Evolutionary conservation across 805 yeast genomes (phyloP).

Genomic region (Brettanomyces bruxellensis): DNA sequence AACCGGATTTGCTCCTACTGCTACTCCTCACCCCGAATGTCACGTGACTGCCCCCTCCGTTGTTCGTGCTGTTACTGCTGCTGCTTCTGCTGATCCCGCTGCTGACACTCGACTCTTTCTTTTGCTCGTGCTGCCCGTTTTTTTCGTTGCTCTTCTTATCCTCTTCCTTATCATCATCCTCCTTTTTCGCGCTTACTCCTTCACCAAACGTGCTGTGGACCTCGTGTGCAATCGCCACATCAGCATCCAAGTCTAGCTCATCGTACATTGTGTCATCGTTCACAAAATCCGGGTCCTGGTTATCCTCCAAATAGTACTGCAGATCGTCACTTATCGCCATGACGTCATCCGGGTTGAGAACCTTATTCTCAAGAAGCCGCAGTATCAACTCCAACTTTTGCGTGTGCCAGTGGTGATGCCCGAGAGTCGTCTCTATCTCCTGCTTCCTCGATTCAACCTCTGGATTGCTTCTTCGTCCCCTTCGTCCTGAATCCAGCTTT

Average conservation of each 20-base stretch:
- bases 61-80: not conserved
- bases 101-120: not conserved
- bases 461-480: slow-evolving; percentile 38
- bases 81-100: not conserved
- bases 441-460: slow-evolving; percentile 43
- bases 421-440: slow-evolving; percentile 55
- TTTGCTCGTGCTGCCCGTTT: not conserved
- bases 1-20: not conserved
- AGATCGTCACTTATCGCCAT: slow-evolving; percentile 80
- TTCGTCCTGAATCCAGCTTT: slow-evolving; percentile 36
- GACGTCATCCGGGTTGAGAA: slow-evolving; percentile 65
- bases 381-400: slow-evolving; percentile 69
- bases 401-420: slow-evolving; percentile 73
- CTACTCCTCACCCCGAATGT: not conserved
- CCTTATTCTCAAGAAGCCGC: slow-evolving; percentile 69
- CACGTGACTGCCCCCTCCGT: slow-evolving; percentile 1
- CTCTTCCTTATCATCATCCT: slow-evolving; percentile 1
- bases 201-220: slow-evolving; percentile 15
- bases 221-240: slow-evolving; percentile 26
- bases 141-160: not conserved
- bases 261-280: slow-evolving; percentile 94
- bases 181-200: slow-evolving; percentile 6
- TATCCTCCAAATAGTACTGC: slow-evolving; percentile 85
- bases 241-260: slow-evolving; percentile 59
- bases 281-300: slow-evolving; percentile 87